phyloP scores from a whole-genome alignment of 2,329 filamentous ascomycete genomes.

The Aspergillus sp. region DNA sequence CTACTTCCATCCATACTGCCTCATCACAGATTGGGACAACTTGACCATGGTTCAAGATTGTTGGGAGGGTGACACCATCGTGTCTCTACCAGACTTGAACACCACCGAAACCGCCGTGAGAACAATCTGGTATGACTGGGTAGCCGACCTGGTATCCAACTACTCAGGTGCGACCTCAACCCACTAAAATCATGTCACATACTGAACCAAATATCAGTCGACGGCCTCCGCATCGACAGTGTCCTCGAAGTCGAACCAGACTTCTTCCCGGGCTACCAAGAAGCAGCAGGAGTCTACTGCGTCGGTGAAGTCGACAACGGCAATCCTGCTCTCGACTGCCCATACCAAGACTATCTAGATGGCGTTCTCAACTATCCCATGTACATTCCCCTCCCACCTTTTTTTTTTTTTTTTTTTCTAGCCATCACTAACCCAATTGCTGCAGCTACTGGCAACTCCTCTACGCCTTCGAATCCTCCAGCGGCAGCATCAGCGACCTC shows the following conservation, averaged over 20 bases:
- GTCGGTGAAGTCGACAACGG: slow-evolving; percentile 52
- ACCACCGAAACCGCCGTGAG: slow-evolving; percentile 56
- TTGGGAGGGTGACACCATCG: slow-evolving; percentile 57
- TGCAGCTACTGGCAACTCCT: slow-evolving; percentile 35
- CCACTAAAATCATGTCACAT: too few species aligned
- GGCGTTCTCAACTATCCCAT: slow-evolving; percentile 54
- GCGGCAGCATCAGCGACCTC: slow-evolving; percentile 38
- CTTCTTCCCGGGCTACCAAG: slow-evolving; percentile 48
- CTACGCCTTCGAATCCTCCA: slow-evolving; percentile 35
- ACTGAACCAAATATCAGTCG: slow-evolving; percentile 33
- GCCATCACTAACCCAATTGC: background rate
- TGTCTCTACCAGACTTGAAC: slow-evolving; percentile 64
- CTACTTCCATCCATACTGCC: slow-evolving; percentile 65
- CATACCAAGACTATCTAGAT: slow-evolving; percentile 49
- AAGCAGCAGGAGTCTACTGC: slow-evolving; percentile 49
- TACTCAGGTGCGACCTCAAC: slow-evolving; percentile 57
- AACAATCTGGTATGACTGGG: slow-evolving; percentile 60
- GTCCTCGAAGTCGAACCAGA: slow-evolving; percentile 51
- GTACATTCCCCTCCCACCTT: slow-evolving; percentile 14
- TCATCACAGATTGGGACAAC: slow-evolving; percentile 55
- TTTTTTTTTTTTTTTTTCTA: too few species aligned
- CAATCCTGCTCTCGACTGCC: slow-evolving; percentile 44
- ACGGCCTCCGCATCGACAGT: slow-evolving; percentile 57
- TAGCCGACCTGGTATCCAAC: slow-evolving; percentile 58
- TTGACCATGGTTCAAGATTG: slow-evolving; percentile 51